These are phyloP conservation scores for Moricandia arvensis DNA, from an alignment of 345 rosid species.

Conservation along the genomic window DNA sequence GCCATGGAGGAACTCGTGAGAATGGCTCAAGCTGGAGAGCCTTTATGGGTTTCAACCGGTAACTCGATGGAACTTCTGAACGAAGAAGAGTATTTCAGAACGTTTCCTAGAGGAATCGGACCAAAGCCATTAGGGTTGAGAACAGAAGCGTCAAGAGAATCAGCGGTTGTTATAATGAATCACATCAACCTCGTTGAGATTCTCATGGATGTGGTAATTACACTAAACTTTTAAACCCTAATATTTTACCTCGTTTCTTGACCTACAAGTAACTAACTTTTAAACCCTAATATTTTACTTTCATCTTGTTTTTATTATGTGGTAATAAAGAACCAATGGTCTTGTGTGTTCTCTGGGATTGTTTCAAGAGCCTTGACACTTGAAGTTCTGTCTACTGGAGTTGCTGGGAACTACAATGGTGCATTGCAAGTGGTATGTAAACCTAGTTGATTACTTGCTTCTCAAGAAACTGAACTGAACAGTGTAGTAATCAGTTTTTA, in stretches of 20 bases:
- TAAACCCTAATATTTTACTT: not conserved
- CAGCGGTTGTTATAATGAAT: slow-evolving; percentile 83
- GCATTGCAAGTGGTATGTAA: slow-evolving; percentile 91
- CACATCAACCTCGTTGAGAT: slow-evolving; percentile 85
- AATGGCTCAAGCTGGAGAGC: slow-evolving; percentile 80
- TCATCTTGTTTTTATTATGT: not conserved
- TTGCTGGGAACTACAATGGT: slow-evolving; percentile 97
- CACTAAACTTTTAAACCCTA: accelerated
- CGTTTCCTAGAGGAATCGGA: slow-evolving; percentile 85
- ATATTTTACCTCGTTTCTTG: not conserved
- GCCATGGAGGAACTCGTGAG: slow-evolving; percentile 95
- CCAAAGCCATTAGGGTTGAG: slow-evolving; percentile 71
- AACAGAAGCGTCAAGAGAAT: slow-evolving; percentile 89
- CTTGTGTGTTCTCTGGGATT: slow-evolving; percentile 80
- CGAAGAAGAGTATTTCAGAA: slow-evolving; percentile 81
- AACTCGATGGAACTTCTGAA: slow-evolving; percentile 50
- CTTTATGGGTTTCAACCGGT: slow-evolving; percentile 65
- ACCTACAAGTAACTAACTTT: not conserved
- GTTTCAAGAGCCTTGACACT: slow-evolving; percentile 90
- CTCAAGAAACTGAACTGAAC: not conserved
- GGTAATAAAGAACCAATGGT: slow-evolving; percentile 74
- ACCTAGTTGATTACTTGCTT: slow-evolving; percentile 11
- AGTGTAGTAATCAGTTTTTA: not conserved
- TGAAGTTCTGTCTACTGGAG: slow-evolving; percentile 92
- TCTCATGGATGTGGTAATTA: slow-evolving; percentile 92